A percentile compares a stretch with the other conserved stretches of the same genome.
These are phyloP conservation scores for Rhizophora apiculata DNA, from an alignment of 345 rosid species.

Conservation along the genomic window DNA sequence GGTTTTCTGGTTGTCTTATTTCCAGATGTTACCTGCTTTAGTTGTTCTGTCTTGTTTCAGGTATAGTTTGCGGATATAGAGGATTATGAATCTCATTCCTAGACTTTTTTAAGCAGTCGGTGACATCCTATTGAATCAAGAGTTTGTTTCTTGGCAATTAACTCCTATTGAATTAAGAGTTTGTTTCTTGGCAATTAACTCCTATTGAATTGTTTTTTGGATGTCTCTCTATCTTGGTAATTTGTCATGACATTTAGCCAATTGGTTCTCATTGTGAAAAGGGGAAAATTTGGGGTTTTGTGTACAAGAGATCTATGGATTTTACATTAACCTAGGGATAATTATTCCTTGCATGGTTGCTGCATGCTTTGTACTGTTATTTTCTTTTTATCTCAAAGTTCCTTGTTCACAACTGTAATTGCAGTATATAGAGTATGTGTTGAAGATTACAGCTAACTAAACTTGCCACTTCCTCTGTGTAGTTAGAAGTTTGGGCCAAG, in stretches of 20 bases:
- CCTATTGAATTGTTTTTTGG: no score
- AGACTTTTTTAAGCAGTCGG: background rate
- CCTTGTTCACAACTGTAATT: background rate
- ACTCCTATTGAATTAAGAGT: no score
- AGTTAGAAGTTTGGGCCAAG: constrained; percentile 96
- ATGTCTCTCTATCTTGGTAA: no score
- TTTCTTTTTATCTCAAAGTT: background rate
- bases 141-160: no score
- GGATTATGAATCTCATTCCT: background rate
- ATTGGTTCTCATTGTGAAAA: no score
- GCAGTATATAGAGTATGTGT: constrained; percentile 9
- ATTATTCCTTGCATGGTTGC: background rate
- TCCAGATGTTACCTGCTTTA: background rate
- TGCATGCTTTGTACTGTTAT: background rate
- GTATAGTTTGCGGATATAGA: background rate
- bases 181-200: no score
- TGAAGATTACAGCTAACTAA: constrained; percentile 13
- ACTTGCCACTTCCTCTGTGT: constrained; percentile 21
- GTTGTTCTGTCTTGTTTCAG: background rate
- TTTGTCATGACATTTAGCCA: no score
- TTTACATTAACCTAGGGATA: no score
- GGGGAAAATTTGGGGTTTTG: no score
- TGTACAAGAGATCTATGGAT: no score
- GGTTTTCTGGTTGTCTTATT: background rate
- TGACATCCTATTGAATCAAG: no score